Evolutionary conservation across 2,329 filamentous ascomycete genomes (phyloP).

Genomic region (Coniochaeta sp.): DNA sequence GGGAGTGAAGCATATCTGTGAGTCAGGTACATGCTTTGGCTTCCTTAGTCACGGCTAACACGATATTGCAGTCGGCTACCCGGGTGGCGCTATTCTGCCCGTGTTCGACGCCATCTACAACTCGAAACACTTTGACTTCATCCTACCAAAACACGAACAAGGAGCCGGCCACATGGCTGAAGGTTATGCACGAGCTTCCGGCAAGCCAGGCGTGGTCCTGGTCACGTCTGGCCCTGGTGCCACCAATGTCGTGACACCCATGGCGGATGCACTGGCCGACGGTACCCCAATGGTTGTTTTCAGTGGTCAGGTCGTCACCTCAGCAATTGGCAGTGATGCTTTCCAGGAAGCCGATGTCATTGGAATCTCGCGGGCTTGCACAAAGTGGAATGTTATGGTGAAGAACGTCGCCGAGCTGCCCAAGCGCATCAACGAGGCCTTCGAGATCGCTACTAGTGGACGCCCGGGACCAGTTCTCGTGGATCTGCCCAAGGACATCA

Average conservation of each 20-base stretch:
- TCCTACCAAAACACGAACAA: constrained; percentile 93
- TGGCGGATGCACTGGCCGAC: constrained; percentile 93
- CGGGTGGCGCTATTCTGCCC: constrained; percentile 91
- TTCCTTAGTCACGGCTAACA: neutral
- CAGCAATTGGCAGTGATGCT: constrained; percentile 85
- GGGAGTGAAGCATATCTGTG: constrained; percentile 89
- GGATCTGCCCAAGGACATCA: constrained; percentile 94
- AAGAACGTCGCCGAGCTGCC: constrained; percentile 92
- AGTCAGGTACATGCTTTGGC: constrained; percentile 28
- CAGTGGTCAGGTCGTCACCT: constrained; percentile 83
- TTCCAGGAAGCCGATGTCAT: constrained; percentile 96
- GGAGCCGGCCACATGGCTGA: constrained; percentile 98
- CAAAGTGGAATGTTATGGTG: constrained; percentile 99
- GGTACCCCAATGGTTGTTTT: constrained; percentile 96
- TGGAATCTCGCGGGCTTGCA: constrained; percentile 89
- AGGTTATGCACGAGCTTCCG: constrained; percentile 88
- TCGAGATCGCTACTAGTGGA: constrained; percentile 93
- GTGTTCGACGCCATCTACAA: constrained; percentile 99
- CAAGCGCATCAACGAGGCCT: constrained; percentile 91
- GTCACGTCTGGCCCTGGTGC: constrained; percentile 95
- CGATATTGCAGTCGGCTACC: constrained; percentile 64
- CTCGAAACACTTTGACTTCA: constrained; percentile 92
- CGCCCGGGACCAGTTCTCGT: constrained; percentile 91
- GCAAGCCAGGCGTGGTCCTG: constrained; percentile 89
- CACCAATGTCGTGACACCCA: constrained; percentile 92